phyloP scores from a whole-genome alignment of 1,284 basidiomycete genomes.

The Pseudozyma flocculosa region DNA sequence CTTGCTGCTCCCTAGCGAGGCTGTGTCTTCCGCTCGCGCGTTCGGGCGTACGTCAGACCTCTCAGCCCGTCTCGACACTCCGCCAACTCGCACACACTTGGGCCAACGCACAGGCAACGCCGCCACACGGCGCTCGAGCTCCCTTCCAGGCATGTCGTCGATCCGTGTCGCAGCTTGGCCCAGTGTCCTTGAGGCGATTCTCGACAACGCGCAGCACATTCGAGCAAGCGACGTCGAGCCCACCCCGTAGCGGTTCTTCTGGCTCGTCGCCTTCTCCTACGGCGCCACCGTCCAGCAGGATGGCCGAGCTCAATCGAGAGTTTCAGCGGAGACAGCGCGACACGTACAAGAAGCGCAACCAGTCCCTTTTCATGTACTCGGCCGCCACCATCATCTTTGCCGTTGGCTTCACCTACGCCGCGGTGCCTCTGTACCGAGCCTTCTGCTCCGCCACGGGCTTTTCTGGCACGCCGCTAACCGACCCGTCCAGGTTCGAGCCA shows the following conservation, averaged over 20 bases:
- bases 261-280: conserved; percentile 2
- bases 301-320: conserved; percentile 14
- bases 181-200: too few relatives aligned
- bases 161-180: too few relatives aligned
- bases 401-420: conserved; percentile 86
- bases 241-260: too few relatives aligned
- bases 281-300: not conserved
- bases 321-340: conserved; percentile 24
- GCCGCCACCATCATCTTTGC: conserved; percentile 78
- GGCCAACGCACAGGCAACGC: conserved; percentile 3
- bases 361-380: conserved; percentile 75
- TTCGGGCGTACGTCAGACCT: too few relatives aligned
- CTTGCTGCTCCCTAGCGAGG: too few relatives aligned
- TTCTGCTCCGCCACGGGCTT: conserved; percentile 98
- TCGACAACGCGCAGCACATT: too few relatives aligned
- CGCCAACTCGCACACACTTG: conserved; percentile 27
- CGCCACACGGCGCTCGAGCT: too few relatives aligned
- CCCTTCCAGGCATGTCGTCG: too few relatives aligned
- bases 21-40: too few relatives aligned
- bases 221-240: too few relatives aligned
- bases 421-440: conserved; percentile 93
- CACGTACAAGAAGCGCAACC: conserved; percentile 62
- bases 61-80: conserved; percentile 13
- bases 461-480: conserved; percentile 85
- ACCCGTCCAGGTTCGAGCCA: conserved; percentile 40